Evolutionary conservation across 371 early-diverging fungal species (phyloP).

Genomic region (Mucor piriformis): DNA sequence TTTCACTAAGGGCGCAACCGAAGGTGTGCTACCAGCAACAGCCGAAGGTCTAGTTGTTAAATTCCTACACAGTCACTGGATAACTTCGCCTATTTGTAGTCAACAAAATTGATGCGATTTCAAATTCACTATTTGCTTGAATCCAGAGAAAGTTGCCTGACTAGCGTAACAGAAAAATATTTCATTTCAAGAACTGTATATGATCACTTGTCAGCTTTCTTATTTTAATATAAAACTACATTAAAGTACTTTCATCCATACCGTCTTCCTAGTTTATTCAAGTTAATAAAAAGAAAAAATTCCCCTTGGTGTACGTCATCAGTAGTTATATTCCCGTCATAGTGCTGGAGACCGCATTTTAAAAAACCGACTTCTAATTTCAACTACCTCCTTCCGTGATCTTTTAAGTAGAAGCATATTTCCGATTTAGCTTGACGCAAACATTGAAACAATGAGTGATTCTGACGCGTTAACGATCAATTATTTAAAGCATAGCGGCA

Average conservation of each 20-base stretch:
- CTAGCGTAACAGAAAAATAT: slow-evolving; percentile 1
- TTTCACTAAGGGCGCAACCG: slow-evolving; percentile 2
- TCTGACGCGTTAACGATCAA: slow-evolving; percentile 3
- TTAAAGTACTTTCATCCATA: slow-evolving; percentile 1
- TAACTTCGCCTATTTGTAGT: slow-evolving; percentile 2
- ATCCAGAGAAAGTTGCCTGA: slow-evolving; percentile 5
- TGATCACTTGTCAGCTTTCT: slow-evolving; percentile 1
- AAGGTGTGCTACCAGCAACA: slow-evolving; percentile 4
- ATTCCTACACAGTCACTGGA: slow-evolving; percentile 1
- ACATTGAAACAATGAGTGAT: slow-evolving; percentile 2
- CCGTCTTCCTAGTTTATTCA: not conserved
- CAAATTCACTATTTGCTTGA: slow-evolving; percentile 1
- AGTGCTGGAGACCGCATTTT: too few relatives aligned
- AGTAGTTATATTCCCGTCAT: too few relatives aligned
- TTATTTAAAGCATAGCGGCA: slow-evolving; percentile 1
- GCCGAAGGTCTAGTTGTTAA: slow-evolving; percentile 3
- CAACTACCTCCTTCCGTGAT: not conserved
- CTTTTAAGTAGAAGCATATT: slow-evolving; percentile 1
- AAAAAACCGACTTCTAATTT: too few relatives aligned
- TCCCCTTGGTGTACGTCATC: too few relatives aligned
- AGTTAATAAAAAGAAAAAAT: not conserved
- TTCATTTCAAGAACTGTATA: not conserved
- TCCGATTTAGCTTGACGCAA: slow-evolving; percentile 3
- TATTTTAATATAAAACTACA: slow-evolving; percentile 6
- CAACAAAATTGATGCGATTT: slow-evolving; percentile 4